Evolutionary conservation across 345 rosid species (phyloP), one percentile per base, ranked within the genome.

Genomic region (Erodium maritimum): DNA sequence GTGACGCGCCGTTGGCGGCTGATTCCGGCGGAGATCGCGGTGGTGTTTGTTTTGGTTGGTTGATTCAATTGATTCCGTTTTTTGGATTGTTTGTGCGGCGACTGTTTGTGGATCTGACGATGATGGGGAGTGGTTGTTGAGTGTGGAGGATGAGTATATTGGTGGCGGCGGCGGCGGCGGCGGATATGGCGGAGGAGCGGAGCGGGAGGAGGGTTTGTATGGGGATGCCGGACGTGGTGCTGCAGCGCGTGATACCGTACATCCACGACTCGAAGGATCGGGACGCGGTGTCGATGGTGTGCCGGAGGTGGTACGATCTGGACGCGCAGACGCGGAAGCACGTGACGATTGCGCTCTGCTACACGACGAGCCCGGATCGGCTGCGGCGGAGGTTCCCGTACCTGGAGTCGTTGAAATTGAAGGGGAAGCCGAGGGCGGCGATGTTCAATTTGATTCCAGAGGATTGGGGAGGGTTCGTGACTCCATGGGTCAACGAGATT

Each of bases 381-480:
- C 58, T 89, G 2, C 71, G 86, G 24, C 76, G 70, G 14, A 75
- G 99, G 13, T 89, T 89, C 22, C 21, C 53, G 4, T 74, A 79
- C 55, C 69, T 93, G 8, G 94, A 85, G 68, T 93, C 99, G 18
- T 60, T 93, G 58, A 82, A 79, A 71, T 63, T 93, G 25, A 93
- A 93, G 62, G 99, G 95, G 14, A 89, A 86, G 76, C 96, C 96
- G 0, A 48, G 99, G 60, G 95, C 96, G 0, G 95, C 96, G 17
- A 84, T 91, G 96, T 88, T 91, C 54, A 89, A 87, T 60, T 68
- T 86, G 24, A 89, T 93, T 22, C 99, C 95, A 0, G 96, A 89
- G 74, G 80, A 89, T 62, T 89, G 99, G 99, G 99, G 99, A 1
- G 99, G 99, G 0, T 75, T 67, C 21, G 88, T 79, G 1, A 75